Percentiles rank a stretch among this genome's conserved stretches.
Conservation (phyloP, 2,329 filamentous ascomycete genomes). For the Aspergillus novofumigatus region DNA sequence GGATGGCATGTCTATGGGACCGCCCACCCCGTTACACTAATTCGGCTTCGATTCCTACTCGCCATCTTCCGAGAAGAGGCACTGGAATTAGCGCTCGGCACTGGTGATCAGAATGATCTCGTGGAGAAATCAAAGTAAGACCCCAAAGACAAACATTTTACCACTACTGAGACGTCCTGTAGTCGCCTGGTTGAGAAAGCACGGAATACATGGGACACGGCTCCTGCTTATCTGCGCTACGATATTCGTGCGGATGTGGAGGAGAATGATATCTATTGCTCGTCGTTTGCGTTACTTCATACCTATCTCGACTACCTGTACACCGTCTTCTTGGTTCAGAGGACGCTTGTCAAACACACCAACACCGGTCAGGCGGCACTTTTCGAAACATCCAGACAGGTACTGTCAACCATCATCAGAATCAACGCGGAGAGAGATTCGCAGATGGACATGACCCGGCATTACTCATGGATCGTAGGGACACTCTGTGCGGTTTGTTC, state of each 20-base stretch:
- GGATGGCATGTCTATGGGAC: conserved; percentile 25
- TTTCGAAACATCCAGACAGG: conserved; percentile 29
- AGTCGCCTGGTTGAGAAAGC: conserved; percentile 26
- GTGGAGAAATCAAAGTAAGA: conserved; percentile 25
- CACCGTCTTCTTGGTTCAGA: conserved; percentile 32
- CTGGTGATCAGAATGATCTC: conserved; percentile 18
- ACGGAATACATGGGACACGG: conserved; percentile 20
- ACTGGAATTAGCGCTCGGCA: conserved; percentile 29
- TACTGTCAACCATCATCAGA: conserved; percentile 26
- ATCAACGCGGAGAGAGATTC: conserved; percentile 25
- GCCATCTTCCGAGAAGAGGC: conserved; percentile 27
- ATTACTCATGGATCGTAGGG: conserved; percentile 35
- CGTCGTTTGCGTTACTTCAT: conserved; percentile 20
- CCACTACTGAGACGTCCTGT: neutral
- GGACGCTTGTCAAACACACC: conserved; percentile 30
- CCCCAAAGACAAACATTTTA: neutral
- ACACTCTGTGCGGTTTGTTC: neutral
- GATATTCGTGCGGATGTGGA: conserved; percentile 12
- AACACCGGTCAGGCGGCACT: conserved; percentile 28
- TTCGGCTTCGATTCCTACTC: conserved; percentile 25
- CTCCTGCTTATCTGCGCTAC: conserved; percentile 25
- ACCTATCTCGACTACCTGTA: conserved; percentile 34
- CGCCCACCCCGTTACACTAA: conserved; percentile 16
- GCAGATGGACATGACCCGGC: conserved; percentile 27
- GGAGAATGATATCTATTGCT: conserved; percentile 10